Evolutionary conservation across 225 moss, liverwort and hornwort genomes (phyloP), one percentile per base, ranked within the genome.

Genomic region (Asterella californica): DNA sequence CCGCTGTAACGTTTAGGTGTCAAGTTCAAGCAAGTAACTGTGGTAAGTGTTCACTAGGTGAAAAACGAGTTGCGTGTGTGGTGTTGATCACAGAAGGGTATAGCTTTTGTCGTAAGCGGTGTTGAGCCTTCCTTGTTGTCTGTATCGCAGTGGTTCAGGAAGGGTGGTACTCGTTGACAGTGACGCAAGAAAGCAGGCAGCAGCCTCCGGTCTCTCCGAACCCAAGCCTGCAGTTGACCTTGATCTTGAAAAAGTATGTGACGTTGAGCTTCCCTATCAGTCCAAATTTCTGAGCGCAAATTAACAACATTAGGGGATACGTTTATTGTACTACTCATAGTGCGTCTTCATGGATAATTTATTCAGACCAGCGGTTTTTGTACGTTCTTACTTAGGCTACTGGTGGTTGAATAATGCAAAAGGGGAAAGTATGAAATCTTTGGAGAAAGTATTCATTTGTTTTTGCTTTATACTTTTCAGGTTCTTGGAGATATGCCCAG

Each of bases 401-500:
- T 57, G 15, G 15, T 66, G 66, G 9, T 9, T 34, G 66, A 32
- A 34, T 66, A 34, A 33, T 33, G 2, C 33, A 12, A 66, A 15
- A 33, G 0, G 5, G 0, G 12, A 66, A 1, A 33, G 36, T 67
- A 15, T 29, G 67, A 34, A 67, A 6, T 67, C 5, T 2, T 10
- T 63, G 63, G 36, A 34, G 6, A n/a, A 38, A 69, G 8, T 69
- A 38, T 37, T 45, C 15, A 69, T 25, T 22, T 33, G 2, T 27
- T 52, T 27, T 6, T 27, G n/a, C 61, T 0, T 21, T 25, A 15
- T 74, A 6, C 52, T 29, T 29, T 53, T 15, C 18, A 96, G 94
- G 94, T 99, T 22, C 90, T 99, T 38, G 99, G 99, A 78, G 99
- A 99, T 81, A 99, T 99, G 99, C 95, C 99, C 15, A 89, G 90